Evolutionary conservation across 2,329 filamentous ascomycete species (phyloP), one percentile per base, ranked within the genome.

Genomic region (Botrytis byssoidea): DNA sequence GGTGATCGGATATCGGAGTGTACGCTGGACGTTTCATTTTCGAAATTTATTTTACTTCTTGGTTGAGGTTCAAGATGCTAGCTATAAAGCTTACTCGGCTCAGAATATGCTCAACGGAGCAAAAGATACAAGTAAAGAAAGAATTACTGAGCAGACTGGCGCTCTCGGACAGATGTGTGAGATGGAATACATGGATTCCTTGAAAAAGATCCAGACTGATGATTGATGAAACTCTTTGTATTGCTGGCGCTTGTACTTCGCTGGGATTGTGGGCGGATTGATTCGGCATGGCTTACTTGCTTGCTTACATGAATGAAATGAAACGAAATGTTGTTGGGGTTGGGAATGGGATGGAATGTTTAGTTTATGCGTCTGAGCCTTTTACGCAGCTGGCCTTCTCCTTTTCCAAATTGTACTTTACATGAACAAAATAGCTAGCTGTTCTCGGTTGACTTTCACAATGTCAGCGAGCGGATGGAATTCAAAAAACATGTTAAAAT

Each of bases 11-110:
- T 42, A 68, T 68, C 67, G 29, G 73, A 75, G 61, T 78, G 74
- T 77, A 76, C 78, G 76, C 78, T 77, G 77, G 78, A 73, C 76
- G 78, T 78, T 77, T 74, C 73, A 74, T 77, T 77, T 72, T 69
- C 35, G 29, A 32, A 42, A n/a, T 69, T 42, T 69, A 42, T 64
- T 44, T 69, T 72, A 63, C 42, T 70, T 70, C 32, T 18, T 55
- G 25, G 35, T 32, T 55, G 65, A 55, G 46, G 66, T 68, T 37
- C 35, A 57, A 57, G 25, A 29, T 57, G 48, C 25, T 57, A 42
- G 25, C 42, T 48, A 25, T 22, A 48, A 46, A 8, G 63, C 63
- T 44, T 25, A 42, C 42, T 48, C 5, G 42, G n/a, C 9, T 48
- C 63, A 66, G 63, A 66, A 48, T 12, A 48, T 48, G 42, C 29